Conservation (phyloP, 768 basidiomycete species). For the Tulasnella sp. region DNA sequence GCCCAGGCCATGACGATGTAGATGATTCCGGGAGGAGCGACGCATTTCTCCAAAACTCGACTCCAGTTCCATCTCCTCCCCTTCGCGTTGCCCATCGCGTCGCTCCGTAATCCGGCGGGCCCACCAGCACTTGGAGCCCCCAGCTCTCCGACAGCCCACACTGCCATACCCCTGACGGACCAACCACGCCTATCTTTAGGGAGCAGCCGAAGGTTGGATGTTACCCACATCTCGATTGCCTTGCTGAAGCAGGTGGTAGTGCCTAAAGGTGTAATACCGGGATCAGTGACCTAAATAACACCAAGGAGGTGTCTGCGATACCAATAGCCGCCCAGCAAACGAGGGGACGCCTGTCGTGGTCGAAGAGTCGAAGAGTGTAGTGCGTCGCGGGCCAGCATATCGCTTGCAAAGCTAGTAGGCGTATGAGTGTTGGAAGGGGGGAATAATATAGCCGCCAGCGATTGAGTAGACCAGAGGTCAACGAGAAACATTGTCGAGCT, state of each 20-base stretch:
- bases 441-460: constrained; percentile 92
- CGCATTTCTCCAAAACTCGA: constrained; percentile 63
- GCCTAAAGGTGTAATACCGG: background rate
- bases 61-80: constrained; percentile 69
- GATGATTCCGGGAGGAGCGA: constrained; percentile 65
- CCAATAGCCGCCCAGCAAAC: constrained; percentile 84
- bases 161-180: constrained; percentile 18
- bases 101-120: background rate
- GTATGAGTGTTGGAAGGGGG: constrained; percentile 80
- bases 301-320: constrained; percentile 69
- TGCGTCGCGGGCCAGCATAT: constrained; percentile 97
- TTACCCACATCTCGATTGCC: constrained; percentile 92
- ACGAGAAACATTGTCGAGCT: constrained; percentile 79
- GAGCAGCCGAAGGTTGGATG: constrained; percentile 64
- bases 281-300: constrained; percentile 35
- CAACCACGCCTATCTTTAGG: constrained; percentile 13
- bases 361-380: constrained; percentile 71
- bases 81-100: constrained; percentile 21
- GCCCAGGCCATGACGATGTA: constrained; percentile 82
- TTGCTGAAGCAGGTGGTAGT: constrained; percentile 44
- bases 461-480: constrained; percentile 83
- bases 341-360: constrained; percentile 67
- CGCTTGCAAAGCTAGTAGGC: constrained; percentile 86
- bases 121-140: background rate
- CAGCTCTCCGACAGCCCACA: constrained; percentile 15